Evolutionary conservation across 371 early-diverging fungal species (phyloP).

Genomic region (Umbelopsis sp.): DNA sequence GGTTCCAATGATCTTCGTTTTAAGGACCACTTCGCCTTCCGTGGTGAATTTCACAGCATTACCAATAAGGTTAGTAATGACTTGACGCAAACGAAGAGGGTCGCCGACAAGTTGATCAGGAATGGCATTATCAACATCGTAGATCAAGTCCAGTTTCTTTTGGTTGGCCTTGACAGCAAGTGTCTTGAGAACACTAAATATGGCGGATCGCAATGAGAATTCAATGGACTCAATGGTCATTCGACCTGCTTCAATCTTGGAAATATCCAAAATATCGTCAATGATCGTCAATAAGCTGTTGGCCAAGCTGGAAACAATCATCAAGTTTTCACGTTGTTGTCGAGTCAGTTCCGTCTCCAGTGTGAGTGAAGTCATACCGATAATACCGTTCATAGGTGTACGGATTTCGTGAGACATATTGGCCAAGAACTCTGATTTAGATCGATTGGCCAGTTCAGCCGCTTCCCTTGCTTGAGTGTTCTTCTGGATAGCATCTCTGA

Average conservation of each 20-base stretch:
- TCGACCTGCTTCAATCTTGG: constrained; percentile 83
- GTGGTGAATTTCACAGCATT: constrained; percentile 90
- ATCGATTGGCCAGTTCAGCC: constrained; percentile 75
- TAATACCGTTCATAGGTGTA: constrained; percentile 82
- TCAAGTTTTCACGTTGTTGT: constrained; percentile 76
- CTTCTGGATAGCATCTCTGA: constrained; percentile 73
- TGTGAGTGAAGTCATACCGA: constrained; percentile 74
- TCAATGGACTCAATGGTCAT: constrained; percentile 72
- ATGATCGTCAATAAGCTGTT: constrained; percentile 74
- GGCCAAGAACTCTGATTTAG: constrained; percentile 76
- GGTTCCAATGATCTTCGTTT: constrained; percentile 40
- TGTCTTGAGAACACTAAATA: constrained; percentile 71
- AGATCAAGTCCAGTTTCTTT: constrained; percentile 66
- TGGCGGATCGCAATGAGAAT: constrained; percentile 68
- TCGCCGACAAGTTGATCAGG: constrained; percentile 79
- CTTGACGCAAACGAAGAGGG: constrained; percentile 74
- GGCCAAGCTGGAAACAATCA: constrained; percentile 71
- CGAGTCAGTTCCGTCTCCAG: constrained; percentile 68
- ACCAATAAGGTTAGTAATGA: constrained; percentile 83
- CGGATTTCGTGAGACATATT: constrained; percentile 79
- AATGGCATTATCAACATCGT: constrained; percentile 65
- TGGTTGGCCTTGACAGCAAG: constrained; percentile 70
- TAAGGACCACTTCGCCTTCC: constrained; percentile 65
- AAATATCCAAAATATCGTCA: constrained; percentile 83
- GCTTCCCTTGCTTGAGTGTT: constrained; percentile 73